These are phyloP conservation scores for Beauveria rudraprayagi DNA, from an alignment of 2,329 filamentous ascomycete genomes.

Conservation along the genomic window DNA sequence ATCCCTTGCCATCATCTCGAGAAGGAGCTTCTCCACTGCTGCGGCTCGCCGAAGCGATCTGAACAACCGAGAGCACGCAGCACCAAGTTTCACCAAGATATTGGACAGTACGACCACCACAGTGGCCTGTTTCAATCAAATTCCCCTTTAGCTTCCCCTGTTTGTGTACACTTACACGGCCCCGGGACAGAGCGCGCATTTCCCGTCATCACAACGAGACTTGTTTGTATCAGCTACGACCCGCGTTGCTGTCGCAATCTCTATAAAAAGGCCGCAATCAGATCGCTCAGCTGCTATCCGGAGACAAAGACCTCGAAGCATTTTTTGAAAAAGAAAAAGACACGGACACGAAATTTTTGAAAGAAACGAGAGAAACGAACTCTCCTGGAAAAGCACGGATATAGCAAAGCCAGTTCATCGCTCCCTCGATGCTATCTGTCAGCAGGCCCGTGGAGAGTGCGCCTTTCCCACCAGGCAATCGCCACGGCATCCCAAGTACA, in stretches of 20 bases:
- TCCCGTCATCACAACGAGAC: background rate
- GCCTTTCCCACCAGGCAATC: constrained; percentile 11
- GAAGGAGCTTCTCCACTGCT: background rate
- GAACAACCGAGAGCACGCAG: constrained; percentile 8
- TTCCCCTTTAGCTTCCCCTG: background rate
- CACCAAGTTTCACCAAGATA: constrained; percentile 6
- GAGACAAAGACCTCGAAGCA: background rate
- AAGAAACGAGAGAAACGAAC: background rate
- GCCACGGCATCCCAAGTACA: constrained; percentile 39
- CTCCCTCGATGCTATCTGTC: constrained; percentile 10
- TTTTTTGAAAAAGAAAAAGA: background rate
- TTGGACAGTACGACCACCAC: constrained; percentile 1
- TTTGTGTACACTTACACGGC: background rate
- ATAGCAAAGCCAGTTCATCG: background rate
- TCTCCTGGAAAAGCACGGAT: background rate
- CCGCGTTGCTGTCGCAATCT: background rate
- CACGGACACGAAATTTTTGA: background rate
- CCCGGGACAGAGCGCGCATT: background rate
- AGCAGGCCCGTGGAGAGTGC: constrained; percentile 11
- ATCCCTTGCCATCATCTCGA: background rate
- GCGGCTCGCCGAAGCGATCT: constrained; percentile 2
- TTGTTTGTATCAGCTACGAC: background rate
- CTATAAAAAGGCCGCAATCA: background rate
- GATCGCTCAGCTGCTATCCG: too few relatives aligned
- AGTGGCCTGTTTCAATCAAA: constrained; percentile 3